phyloP scores from a whole-genome alignment of 2,329 filamentous ascomycete genomes.

The Gaeumannomyces tritici region DNA sequence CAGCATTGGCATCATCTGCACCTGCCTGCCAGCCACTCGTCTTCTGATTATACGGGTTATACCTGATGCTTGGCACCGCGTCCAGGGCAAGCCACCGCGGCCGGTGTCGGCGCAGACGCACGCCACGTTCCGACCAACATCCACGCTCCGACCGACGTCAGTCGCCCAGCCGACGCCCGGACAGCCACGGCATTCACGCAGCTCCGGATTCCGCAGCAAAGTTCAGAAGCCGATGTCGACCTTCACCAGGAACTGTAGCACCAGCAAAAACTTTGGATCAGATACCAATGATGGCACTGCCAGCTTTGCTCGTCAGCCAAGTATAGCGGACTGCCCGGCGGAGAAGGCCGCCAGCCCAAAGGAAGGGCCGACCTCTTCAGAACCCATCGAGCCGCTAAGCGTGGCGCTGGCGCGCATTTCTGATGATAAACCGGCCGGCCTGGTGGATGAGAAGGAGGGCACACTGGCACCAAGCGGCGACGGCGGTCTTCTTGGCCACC shows the following conservation, averaged over 20 bases:
- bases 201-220: too few species aligned
- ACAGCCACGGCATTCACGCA: too few species aligned
- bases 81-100: too few species aligned
- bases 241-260: neutral
- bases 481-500: too few species aligned
- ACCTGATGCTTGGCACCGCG: conserved; percentile 6
- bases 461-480: too few species aligned
- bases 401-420: neutral
- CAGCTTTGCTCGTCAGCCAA: neutral
- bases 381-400: neutral
- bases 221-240: neutral
- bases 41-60: conserved; percentile 17
- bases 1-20: conserved; percentile 21
- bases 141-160: too few species aligned
- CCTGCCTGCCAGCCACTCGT: conserved; percentile 20
- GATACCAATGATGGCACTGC: too few species aligned
- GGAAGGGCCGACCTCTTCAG: neutral
- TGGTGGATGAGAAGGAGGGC: neutral
- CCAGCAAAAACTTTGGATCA: neutral
- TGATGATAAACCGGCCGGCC: neutral
- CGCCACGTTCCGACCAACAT: neutral
- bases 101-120: neutral
- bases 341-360: neutral
- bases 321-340: neutral
- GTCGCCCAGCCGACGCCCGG: too few species aligned